A percentile compares a stretch with the other conserved stretches of the same genome.
phyloP scores from a whole-genome alignment of 2,329 filamentous ascomycete genomes.

The Fusarium sp. region DNA sequence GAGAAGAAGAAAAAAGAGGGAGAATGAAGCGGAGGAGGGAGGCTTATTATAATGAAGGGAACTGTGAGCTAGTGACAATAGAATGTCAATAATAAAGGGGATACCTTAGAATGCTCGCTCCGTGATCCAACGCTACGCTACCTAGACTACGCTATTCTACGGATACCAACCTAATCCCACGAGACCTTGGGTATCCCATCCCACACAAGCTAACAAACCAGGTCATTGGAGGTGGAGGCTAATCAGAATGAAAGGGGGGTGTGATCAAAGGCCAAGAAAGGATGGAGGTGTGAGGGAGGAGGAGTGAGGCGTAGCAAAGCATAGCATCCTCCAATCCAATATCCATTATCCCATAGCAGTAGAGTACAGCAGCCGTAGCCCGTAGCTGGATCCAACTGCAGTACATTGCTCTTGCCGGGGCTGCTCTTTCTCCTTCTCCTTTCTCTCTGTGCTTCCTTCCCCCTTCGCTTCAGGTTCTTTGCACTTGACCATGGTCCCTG shows the following conservation, averaged over 20 bases:
- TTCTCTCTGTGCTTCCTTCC: conserved; percentile 14
- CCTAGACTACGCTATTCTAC: conserved; percentile 1
- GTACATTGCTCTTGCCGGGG: conserved; percentile 1
- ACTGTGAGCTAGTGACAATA: conserved; percentile 28
- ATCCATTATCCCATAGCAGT: background rate
- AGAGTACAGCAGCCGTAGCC: background rate
- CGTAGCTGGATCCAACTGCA: background rate
- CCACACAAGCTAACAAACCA: background rate
- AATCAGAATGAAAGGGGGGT: background rate
- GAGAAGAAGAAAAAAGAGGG: conserved; percentile 27
- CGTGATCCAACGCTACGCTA: conserved; percentile 15
- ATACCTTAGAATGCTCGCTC: conserved; percentile 5
- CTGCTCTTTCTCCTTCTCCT: conserved; percentile 12
- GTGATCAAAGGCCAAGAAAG: conserved; percentile 1
- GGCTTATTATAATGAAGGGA: conserved; percentile 44
- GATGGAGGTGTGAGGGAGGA: conserved; percentile 8
- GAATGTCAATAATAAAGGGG: conserved; percentile 33
- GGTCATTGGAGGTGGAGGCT: background rate
- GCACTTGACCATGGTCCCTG: conserved; percentile 22
- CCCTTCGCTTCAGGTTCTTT: conserved; percentile 4
- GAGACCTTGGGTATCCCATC: conserved; percentile 24
- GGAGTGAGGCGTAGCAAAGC: conserved; percentile 5
- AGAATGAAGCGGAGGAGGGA: conserved; percentile 27
- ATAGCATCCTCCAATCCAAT: background rate
- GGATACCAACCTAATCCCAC: conserved; percentile 29